Base-by-base conservation (phyloP, 176 grass and related monocot genomes). In the Puccinellia tenuiflora region DNA sequence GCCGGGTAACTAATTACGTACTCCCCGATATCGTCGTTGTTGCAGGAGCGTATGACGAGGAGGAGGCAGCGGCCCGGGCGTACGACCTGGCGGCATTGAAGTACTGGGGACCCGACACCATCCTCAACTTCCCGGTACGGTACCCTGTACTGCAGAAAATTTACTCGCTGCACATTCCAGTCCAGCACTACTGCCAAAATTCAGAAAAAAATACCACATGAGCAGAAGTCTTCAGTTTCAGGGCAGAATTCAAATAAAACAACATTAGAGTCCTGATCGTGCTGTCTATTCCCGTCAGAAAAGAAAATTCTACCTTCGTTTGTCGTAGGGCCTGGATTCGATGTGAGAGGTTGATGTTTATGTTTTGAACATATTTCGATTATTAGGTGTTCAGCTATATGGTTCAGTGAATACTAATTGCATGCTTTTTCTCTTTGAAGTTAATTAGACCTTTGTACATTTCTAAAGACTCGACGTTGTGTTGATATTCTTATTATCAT, bases 41-140 rank as follows among this genome's bases (percentile, higher is more conserved):
- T 62, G 54, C 84, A 97, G 95, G 95, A 28, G 95, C 95, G 76
- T 94, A 97, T 69, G 90, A 94, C 69, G 90, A 94, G 31, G 95
- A 97, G 92, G 90, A 89, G 70, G 88, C 92, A 28, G 95, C 95
- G 84, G 94, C 90, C 55, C 78, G 83, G 37, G 95, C 95, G 3
- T 94, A 97, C 67, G 95, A 97, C 81, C 75, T 97, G 82, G 95
- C 95, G 10, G 95, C 95, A 91, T 90, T 97, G 88, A 97, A 94
- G 85, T 97, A 97, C 43, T 97, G 95, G 95, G 95, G 95, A 46
- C 90, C 73, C 21, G 92, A 91, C 71, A 91, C 90, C 87, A 83
- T 91, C 78, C 95, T 97, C 86, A 97, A 97, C 87, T 88, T 92
- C 45, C 84, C 86, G 86, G 95, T 83, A 83, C 13, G 48, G 61